Evolutionary conservation across 2,329 filamentous ascomycete genomes (phyloP), one percentile per base, ranked within the genome.

Genomic region (Beauveria caledonica): DNA sequence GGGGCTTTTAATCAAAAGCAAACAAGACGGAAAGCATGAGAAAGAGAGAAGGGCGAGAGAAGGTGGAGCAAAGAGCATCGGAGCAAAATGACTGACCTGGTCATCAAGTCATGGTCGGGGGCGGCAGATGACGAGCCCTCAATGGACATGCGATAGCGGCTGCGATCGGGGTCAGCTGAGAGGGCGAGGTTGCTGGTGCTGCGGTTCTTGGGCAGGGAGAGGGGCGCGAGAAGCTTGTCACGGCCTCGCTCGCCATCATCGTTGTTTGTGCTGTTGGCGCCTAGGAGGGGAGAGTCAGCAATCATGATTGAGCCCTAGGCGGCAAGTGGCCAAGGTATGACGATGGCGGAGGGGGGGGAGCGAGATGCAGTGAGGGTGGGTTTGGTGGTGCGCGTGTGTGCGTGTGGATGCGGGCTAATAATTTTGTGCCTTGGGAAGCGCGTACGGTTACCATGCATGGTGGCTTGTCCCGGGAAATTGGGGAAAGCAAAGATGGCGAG

Each of bases 131-230:
- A 79, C 57, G 86, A 83, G 61, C 85, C 86, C 72, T 94, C 91
- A 69, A 92, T 86, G 55, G 90, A 93, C 74, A 90, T 86, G 63
- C 88, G 86, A 71, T 86, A 80, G 75, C 84, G 78, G 65, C 80
- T 78, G 64, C 81, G 84, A 65, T 86, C 84, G 55, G 82, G 73
- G 62, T 82, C 79, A 64, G 71, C 71, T 64, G 76, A 70, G 64
- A 80, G 71, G 61, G 77, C 73, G 62, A 87, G 77, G 68, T 86
- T 86, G 57, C 83, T 80, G n/a, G 84, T 86, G 70, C 84, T 86
- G 67, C 81, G 78, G 71, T 86, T 87, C 73, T 86, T 87, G 61
- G 84, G 83, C 60, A 87, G 74, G 63, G 79, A 77, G 61, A 83
- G 70, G 51, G 78, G 72, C 46, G 77, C 73, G 59, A 74, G 68